Evolutionary conservation across 495 filamentous ascomycete genomes (phyloP).

Genomic region (Penicillium pulvis): DNA sequence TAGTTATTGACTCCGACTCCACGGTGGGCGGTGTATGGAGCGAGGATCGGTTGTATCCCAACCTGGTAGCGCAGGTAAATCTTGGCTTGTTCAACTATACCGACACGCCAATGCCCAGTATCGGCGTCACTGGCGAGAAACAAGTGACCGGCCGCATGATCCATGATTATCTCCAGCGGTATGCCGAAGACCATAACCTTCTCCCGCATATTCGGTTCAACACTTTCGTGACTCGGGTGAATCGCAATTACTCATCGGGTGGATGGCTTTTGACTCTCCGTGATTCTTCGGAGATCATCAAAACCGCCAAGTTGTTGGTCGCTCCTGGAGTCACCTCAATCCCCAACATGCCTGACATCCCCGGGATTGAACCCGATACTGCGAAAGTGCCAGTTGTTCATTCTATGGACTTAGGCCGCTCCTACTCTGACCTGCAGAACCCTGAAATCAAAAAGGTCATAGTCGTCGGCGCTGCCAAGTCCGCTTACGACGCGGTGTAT

Average conservation of each 20-base stretch:
- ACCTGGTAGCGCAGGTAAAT: slow-evolving; percentile 21
- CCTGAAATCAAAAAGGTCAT: neutral
- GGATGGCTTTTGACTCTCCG: neutral
- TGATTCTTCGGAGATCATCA: neutral
- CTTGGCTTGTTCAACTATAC: slow-evolving; percentile 25
- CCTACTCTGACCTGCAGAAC: neutral
- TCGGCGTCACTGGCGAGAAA: slow-evolving; percentile 13
- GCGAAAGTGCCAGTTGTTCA: neutral
- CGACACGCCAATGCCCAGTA: slow-evolving; percentile 19
- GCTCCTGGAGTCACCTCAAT: neutral
- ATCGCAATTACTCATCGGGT: neutral
- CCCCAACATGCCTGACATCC: neutral
- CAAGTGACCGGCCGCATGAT: slow-evolving; percentile 22
- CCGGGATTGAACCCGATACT: neutral
- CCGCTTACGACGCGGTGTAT: slow-evolving; percentile 1
- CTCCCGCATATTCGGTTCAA: slow-evolving; percentile 20
- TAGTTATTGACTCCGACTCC: slow-evolving; percentile 44
- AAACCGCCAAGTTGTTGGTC: neutral
- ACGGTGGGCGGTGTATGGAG: slow-evolving; percentile 64
- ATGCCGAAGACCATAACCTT: slow-evolving; percentile 23
- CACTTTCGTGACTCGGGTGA: slow-evolving; percentile 13
- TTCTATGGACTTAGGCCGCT: neutral
- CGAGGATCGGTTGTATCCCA: slow-evolving; percentile 53
- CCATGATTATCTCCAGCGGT: slow-evolving; percentile 20
- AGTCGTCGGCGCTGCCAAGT: neutral